Evolutionary conservation across 495 filamentous ascomycete genomes (phyloP).

Genomic region (Gamarada debralockiae): DNA sequence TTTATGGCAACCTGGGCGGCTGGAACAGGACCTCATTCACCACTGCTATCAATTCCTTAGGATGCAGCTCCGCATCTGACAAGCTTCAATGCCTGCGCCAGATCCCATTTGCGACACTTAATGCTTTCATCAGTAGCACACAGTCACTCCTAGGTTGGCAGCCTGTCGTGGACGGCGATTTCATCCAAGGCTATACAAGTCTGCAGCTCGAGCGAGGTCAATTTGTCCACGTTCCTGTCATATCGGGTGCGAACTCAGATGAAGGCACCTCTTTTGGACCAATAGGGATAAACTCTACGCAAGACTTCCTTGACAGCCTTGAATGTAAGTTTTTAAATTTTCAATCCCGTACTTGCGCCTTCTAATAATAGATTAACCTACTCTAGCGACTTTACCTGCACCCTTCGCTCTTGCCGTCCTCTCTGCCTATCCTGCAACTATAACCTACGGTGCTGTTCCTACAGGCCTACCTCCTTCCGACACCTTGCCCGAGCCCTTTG

Average conservation of each 20-base stretch:
- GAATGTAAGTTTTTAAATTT: background rate
- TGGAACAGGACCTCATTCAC: constrained; percentile 32
- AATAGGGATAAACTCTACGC: constrained; percentile 37
- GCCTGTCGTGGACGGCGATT: constrained; percentile 53
- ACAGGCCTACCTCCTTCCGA: constrained; percentile 9
- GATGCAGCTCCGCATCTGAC: constrained; percentile 20
- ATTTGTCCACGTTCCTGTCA: constrained; percentile 46
- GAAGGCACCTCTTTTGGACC: constrained; percentile 48
- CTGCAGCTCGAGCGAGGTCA: constrained; percentile 43
- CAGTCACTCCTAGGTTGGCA: constrained; percentile 49
- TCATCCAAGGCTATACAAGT: constrained; percentile 48
- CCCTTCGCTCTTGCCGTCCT: background rate
- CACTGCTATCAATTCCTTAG: constrained; percentile 33
- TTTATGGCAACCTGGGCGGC: constrained; percentile 5
- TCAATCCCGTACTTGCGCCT: background rate
- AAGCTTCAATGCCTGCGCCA: constrained; percentile 30
- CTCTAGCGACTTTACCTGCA: background rate
- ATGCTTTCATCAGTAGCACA: constrained; percentile 36
- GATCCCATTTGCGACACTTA: constrained; percentile 40
- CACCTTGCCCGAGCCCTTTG: constrained; percentile 9
- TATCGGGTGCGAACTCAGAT: constrained; percentile 51
- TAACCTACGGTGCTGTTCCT: background rate
- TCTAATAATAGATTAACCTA: background rate
- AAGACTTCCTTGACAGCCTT: constrained; percentile 30
- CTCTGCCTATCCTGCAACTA: background rate